Percentiles rank a stretch among this genome's conserved stretches.
Conservation (phyloP, 1,284 basidiomycete species). For the Moesziomyces sp. region DNA sequence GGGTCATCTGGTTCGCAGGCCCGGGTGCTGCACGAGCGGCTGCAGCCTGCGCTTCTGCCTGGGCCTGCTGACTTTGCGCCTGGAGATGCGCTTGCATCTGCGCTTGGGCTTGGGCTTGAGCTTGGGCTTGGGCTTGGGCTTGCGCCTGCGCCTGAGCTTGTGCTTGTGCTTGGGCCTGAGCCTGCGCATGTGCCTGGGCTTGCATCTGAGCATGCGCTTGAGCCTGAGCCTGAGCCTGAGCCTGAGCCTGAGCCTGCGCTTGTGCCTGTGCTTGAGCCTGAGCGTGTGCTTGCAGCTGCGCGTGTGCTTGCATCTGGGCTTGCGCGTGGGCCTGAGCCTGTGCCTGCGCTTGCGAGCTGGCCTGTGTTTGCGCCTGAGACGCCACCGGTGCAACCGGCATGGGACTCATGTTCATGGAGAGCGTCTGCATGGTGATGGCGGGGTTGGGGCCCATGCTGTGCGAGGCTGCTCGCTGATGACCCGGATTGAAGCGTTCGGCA, state of each 20-base stretch:
- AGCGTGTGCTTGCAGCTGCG: not conserved
- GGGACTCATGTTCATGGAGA: slow-evolving; percentile 30
- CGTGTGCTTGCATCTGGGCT: not conserved
- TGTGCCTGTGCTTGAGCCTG: not conserved
- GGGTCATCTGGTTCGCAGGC: slow-evolving; percentile 17
- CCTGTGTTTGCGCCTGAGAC: not conserved
- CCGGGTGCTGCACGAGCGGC: slow-evolving; percentile 30
- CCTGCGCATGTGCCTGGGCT: slow-evolving; percentile 20
- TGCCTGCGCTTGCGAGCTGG: not conserved
- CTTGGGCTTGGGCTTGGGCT: slow-evolving; percentile 14
- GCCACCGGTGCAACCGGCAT: slow-evolving; percentile 10
- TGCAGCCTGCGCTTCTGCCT: slow-evolving; percentile 26
- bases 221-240: slow-evolving; percentile 9
- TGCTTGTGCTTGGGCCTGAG: slow-evolving; percentile 19
- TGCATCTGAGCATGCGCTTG: slow-evolving; percentile 18
- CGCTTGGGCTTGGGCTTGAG: slow-evolving; percentile 24
- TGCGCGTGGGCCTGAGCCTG: not conserved
- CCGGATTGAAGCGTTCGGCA: slow-evolving; percentile 10
- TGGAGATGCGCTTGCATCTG: slow-evolving; percentile 25
- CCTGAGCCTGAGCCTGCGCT: slow-evolving; percentile 12
- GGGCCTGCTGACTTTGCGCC: slow-evolving; percentile 17
- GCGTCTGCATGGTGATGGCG: slow-evolving; percentile 17
- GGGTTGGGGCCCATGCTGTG: slow-evolving; percentile 32
- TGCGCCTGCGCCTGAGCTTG: slow-evolving; percentile 27
- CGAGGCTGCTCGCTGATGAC: slow-evolving; percentile 36